Conservation (phyloP, 1,284 basidiomycete genomes). For the Marasmius fiardii region DNA sequence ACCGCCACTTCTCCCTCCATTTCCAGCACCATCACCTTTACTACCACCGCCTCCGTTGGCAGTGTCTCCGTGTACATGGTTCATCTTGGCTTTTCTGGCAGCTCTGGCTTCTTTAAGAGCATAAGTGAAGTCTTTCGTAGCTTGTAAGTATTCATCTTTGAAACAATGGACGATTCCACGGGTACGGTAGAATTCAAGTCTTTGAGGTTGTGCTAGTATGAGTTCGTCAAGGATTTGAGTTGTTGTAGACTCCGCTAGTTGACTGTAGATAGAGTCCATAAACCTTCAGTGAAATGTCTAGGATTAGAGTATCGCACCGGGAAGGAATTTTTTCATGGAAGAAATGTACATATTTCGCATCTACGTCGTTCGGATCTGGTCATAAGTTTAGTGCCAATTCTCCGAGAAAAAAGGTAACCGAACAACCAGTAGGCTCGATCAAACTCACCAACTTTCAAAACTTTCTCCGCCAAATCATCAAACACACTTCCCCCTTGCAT, state of each 20-base stretch:
- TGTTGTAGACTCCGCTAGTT: slow-evolving; percentile 76
- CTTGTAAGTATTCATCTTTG: slow-evolving; percentile 72
- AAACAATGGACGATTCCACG: slow-evolving; percentile 83
- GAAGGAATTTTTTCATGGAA: slow-evolving; percentile 90
- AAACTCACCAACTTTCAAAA: slow-evolving; percentile 66
- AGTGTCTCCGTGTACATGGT: not conserved
- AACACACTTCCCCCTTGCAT: slow-evolving; percentile 89
- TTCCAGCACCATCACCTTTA: not conserved
- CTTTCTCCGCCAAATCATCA: slow-evolving; percentile 79
- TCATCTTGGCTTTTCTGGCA: slow-evolving; percentile 52
- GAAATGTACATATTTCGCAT: slow-evolving; percentile 84
- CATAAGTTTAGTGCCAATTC: not conserved
- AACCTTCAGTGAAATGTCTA: not conserved
- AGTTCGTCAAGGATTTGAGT: slow-evolving; percentile 72
- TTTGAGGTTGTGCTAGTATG: slow-evolving; percentile 65
- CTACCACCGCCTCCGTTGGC: not conserved
- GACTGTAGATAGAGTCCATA: slow-evolving; percentile 39
- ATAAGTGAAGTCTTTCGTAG: slow-evolving; percentile 73
- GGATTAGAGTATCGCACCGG: slow-evolving; percentile 44
- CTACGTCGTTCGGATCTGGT: slow-evolving; percentile 67
- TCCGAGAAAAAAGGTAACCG: not conserved
- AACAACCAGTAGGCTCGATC: not conserved
- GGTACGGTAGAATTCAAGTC: slow-evolving; percentile 77
- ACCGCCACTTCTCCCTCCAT: not conserved
- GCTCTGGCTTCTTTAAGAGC: slow-evolving; percentile 73